Evolutionary conservation across 1,284 basidiomycete genomes (phyloP), one percentile per base, ranked within the genome.

Genomic region (Ustilago lituana): DNA sequence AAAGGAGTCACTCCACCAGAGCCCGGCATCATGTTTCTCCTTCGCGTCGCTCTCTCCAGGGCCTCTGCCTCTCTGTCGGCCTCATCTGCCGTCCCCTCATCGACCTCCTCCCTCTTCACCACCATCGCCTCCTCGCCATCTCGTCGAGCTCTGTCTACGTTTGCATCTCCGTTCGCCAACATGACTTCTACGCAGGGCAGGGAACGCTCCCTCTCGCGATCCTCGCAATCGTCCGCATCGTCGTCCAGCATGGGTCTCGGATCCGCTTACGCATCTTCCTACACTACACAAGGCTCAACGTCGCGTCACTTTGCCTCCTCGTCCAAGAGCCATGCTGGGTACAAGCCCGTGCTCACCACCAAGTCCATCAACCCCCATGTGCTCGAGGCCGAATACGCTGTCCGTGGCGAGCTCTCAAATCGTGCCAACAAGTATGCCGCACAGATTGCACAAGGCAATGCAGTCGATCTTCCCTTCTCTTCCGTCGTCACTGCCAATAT

Each of bases 401-500:
- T 98, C 27, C 91, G 95, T 58, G 95, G 96, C 54, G 94, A 95
- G 84, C 89, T 98, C 71, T 94, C 95, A 14, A 91, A 66, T 94
- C 85, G 92, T 81, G 94, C 95, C 3, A 94, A 97, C 84, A 86
- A 89, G 67, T 90, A 92, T 77, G 77, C 77, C 32, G 43, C 63
- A 9, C 54, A 70, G 40, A 50, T 81, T 31, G 73, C 71, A 9
- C 37, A 84, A 8, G 82, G 85, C 60, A 84, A 88, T 59, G 84
- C 85, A n/a, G n/a, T n/a, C 20, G 47, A 61, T 10, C 86, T 98
- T 17, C 92, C 93, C 20, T 98, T 98, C 82, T 87, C 89, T 80
- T 89, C 89, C 74, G 87, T 98, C 83, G 93, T 98, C 81, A 92
- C 89, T 22, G 93, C 93, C 71, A 98, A 98, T 85, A 98, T 98